Conservation (phyloP, 345 rosid species). For the Eucalyptus sp. region DNA sequence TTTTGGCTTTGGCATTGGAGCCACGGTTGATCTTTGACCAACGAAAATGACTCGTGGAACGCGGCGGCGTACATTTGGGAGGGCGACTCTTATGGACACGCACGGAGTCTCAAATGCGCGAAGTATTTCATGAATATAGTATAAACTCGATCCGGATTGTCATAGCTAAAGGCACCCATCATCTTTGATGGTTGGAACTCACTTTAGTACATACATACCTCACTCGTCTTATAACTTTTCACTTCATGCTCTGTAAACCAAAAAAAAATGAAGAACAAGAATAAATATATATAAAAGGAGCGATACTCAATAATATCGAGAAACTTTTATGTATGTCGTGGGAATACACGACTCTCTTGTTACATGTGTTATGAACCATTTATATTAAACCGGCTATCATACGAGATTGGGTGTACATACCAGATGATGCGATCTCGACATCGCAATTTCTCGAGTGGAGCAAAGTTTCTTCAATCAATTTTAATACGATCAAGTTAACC, state of each 20-base stretch:
- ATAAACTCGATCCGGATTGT: neutral
- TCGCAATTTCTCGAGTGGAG: neutral
- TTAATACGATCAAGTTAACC: neutral
- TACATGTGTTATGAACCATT: neutral
- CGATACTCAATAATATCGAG: neutral
- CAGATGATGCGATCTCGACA: neutral
- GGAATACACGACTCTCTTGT: neutral
- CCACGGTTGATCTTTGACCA: neutral
- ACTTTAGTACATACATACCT: neutral
- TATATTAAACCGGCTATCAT: neutral
- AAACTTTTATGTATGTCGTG: neutral
- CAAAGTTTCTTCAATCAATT: neutral
- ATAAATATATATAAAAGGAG: neutral
- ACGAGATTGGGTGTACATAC: neutral
- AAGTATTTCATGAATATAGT: neutral
- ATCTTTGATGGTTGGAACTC: neutral
- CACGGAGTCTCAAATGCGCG: neutral
- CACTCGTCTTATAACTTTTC: neutral
- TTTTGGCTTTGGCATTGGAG: too few species aligned
- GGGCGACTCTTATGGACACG: neutral
- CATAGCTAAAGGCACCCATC: neutral
- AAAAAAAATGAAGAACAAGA: neutral
- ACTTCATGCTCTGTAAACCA: neutral
- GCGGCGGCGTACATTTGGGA: neutral
- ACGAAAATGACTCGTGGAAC: neutral